phyloP scores from a whole-genome alignment of 2,329 filamentous ascomycete genomes.

The Ramularia collo-cygni region DNA sequence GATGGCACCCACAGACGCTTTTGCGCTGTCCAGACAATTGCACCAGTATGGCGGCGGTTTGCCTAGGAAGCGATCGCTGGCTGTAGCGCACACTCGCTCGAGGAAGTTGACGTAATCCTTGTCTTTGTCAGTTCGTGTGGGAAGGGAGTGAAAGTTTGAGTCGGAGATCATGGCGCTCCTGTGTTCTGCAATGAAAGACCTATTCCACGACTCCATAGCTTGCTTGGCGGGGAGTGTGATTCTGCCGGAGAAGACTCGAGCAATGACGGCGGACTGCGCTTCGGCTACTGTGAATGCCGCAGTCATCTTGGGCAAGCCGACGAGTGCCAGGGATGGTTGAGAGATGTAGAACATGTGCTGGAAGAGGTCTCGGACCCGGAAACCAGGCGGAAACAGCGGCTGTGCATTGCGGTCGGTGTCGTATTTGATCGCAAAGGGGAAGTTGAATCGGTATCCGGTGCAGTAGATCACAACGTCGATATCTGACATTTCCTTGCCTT shows the following conservation, averaged over 20 bases:
- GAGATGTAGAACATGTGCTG: constrained; percentile 9
- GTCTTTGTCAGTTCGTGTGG: background rate
- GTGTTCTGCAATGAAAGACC: background rate
- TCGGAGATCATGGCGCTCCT: background rate
- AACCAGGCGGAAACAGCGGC: constrained; percentile 1
- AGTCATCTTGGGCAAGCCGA: constrained; percentile 6
- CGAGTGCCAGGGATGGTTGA: constrained; percentile 6
- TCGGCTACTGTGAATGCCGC: constrained; percentile 10
- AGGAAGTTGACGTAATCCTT: constrained; percentile 7
- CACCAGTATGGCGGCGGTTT: constrained; percentile 11
- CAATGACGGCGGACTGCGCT: constrained; percentile 9
- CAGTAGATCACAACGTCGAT: constrained; percentile 11
- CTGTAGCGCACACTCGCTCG: background rate
- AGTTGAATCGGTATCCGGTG: constrained; percentile 12
- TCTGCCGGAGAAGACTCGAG: constrained; percentile 3
- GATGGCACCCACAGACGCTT: background rate
- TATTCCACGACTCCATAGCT: background rate
- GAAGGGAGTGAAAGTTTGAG: background rate
- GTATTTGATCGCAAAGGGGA: constrained; percentile 7
- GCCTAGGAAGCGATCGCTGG: background rate
- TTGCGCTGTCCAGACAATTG: constrained; percentile 5
- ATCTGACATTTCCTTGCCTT: background rate
- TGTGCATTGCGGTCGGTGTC: background rate
- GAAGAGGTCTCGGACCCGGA: constrained; percentile 3
- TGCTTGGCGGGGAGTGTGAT: background rate